These are phyloP conservation scores for Calocera viscosa DNA, from an alignment of 768 basidiomycete species.

Conservation along the genomic window DNA sequence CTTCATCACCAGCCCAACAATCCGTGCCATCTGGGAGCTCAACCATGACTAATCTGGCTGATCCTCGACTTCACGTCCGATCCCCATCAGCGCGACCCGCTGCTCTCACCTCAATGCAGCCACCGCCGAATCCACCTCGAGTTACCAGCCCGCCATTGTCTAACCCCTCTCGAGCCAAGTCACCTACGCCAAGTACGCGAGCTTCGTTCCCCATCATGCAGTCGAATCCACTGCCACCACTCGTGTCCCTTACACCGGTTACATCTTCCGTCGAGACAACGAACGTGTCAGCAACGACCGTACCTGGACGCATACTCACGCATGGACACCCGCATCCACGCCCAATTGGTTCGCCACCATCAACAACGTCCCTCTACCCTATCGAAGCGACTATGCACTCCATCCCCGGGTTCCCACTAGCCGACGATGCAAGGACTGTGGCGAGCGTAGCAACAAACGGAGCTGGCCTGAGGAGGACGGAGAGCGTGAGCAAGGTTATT, in stretches of 20 bases:
- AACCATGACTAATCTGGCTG: neutral
- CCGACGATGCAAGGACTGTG: slow-evolving; percentile 66
- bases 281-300: slow-evolving; percentile 43
- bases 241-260: slow-evolving; percentile 75
- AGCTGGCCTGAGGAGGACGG: slow-evolving; percentile 47
- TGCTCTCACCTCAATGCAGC: slow-evolving; percentile 21
- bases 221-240: slow-evolving; percentile 57
- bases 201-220: slow-evolving; percentile 41
- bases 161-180: slow-evolving; percentile 32
- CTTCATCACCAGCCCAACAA: slow-evolving; percentile 13
- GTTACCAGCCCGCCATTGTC: slow-evolving; percentile 1
- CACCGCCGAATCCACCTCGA: slow-evolving; percentile 22
- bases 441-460: slow-evolving; percentile 53
- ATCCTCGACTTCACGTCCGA: slow-evolving; percentile 14
- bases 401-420: slow-evolving; percentile 87
- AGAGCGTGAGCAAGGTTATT: slow-evolving; percentile 84
- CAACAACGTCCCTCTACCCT: slow-evolving; percentile 19
- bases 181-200: slow-evolving; percentile 43
- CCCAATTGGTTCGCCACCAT: slow-evolving; percentile 43
- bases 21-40: neutral
- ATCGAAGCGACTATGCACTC: slow-evolving; percentile 10
- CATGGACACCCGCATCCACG: slow-evolving; percentile 45
- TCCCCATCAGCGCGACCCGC: slow-evolving; percentile 15
- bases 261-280: slow-evolving; percentile 58
- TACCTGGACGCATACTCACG: slow-evolving; percentile 37